A percentile compares a stretch with the other conserved stretches of the same genome.
phyloP scores from a whole-genome alignment of 2,329 filamentous ascomycete species.

The Trichoderma sp. region DNA sequence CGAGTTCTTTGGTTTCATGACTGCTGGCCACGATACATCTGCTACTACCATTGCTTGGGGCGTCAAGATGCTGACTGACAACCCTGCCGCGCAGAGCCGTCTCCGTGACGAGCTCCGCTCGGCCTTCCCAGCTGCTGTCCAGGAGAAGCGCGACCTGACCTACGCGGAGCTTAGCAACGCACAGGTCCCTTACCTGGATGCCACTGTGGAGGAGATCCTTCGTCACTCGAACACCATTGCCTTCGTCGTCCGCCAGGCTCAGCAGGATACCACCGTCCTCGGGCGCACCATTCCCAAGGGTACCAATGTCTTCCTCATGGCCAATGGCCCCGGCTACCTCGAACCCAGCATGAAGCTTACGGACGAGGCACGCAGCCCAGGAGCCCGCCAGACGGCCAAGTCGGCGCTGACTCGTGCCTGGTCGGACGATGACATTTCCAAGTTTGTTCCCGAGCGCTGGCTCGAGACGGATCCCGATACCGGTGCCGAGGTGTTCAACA shows the following conservation, averaged over 20 bases:
- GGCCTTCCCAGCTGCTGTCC: conserved; percentile 27
- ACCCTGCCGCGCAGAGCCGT: conserved; percentile 28
- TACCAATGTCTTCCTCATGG: conserved; percentile 34
- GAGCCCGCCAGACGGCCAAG: conserved; percentile 25
- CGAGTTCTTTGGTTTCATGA: conserved; percentile 33
- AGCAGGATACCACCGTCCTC: conserved; percentile 36
- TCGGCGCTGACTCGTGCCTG: conserved; percentile 26
- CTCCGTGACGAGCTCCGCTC: conserved; percentile 31
- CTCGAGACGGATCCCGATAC: conserved; percentile 26
- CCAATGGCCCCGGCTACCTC: conserved; percentile 30
- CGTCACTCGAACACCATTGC: conserved; percentile 26
- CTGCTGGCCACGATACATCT: conserved; percentile 35
- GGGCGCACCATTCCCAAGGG: conserved; percentile 38
- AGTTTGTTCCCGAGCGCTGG: conserved; percentile 43
- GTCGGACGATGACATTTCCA: conserved; percentile 32
- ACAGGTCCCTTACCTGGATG: conserved; percentile 40
- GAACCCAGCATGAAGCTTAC: conserved; percentile 26
- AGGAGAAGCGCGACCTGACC: conserved; percentile 31
- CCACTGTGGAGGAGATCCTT: conserved; percentile 40
- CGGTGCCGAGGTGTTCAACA: conserved; percentile 30
- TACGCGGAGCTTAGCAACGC: conserved; percentile 33
- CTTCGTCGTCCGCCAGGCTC: conserved; percentile 34
- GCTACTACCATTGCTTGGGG: conserved; percentile 32
- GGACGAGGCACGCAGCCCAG: conserved; percentile 29
- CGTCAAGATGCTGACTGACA: conserved; percentile 30